These are phyloP conservation scores for Phytopythium kandeliae DNA, from an alignment of 352 stramenopile species.

Conservation along the genomic window DNA sequence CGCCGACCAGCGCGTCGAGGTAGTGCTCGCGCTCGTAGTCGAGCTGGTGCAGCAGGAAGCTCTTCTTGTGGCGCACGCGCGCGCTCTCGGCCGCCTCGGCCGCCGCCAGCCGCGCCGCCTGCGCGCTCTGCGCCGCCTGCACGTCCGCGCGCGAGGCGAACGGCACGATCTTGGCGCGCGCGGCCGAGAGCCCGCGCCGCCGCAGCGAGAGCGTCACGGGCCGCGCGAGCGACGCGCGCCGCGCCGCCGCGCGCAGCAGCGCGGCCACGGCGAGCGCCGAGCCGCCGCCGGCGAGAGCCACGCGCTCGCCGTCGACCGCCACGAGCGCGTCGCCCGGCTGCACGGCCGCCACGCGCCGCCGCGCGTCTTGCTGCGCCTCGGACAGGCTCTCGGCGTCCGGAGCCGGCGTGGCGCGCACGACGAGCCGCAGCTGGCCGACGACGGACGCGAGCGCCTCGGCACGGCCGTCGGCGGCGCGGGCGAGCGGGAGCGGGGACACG, in stretches of 20 bases:
- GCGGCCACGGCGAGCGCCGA: conserved; percentile 26
- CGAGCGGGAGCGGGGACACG: background rate
- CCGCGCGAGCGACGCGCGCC: conserved; percentile 24
- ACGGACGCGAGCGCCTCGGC: conserved; percentile 14
- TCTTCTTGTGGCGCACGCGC: conserved; percentile 39
- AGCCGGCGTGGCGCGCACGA: conserved; percentile 22
- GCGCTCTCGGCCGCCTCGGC: conserved; percentile 26
- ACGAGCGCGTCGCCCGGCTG: conserved; percentile 36
- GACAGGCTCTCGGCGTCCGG: conserved; percentile 1
- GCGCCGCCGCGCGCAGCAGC: conserved; percentile 21
- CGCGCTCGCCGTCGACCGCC: conserved; percentile 42
- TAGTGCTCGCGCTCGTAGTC: conserved; percentile 54
- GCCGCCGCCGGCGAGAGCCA: conserved; percentile 16
- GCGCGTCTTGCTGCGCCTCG: conserved; percentile 15
- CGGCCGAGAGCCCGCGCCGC: conserved; percentile 48
- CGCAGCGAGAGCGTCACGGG: conserved; percentile 47
- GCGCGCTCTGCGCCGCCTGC: conserved; percentile 38
- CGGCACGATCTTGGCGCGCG: conserved; percentile 43
- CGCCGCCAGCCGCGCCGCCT: conserved; percentile 28
- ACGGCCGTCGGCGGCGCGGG: too few relatives aligned
- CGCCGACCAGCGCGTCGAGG: conserved; percentile 34
- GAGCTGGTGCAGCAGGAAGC: conserved; percentile 56
- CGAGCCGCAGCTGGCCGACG: conserved; percentile 22
- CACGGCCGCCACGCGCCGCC: conserved; percentile 31
- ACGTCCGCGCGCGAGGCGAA: conserved; percentile 53